These are phyloP conservation scores for Salix suchowensis DNA, from an alignment of 345 rosid species.

Conservation along the genomic window DNA sequence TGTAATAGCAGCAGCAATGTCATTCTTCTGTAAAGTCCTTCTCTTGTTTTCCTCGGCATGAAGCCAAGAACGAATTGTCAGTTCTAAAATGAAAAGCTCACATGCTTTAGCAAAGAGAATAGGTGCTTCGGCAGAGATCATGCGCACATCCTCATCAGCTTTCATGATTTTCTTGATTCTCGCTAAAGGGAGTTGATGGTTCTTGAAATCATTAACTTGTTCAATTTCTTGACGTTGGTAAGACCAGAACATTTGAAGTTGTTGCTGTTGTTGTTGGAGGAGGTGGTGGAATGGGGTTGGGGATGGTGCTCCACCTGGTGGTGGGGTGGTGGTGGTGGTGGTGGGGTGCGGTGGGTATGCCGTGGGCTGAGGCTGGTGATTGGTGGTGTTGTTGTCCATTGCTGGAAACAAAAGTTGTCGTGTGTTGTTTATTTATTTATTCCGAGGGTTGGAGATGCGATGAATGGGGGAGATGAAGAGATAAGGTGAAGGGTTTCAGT, in stretches of 20 bases:
- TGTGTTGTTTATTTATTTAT: background rate
- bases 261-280: conserved; percentile 87
- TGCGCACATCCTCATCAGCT: conserved; percentile 95
- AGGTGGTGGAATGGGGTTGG: conserved; percentile 70
- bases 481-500: background rate
- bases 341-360: conserved; percentile 43
- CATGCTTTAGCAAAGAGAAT: conserved; percentile 89
- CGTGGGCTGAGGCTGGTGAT: conserved; percentile 52
- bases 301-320: conserved; percentile 29
- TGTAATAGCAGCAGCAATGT: conserved; percentile 88
- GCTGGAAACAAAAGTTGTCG: background rate
- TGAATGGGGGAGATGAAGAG: conserved; percentile 14
- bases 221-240: conserved; percentile 91
- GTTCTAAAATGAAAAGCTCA: conserved; percentile 90
- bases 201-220: conserved; percentile 87
- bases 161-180: conserved; percentile 98
- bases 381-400: conserved; percentile 20
- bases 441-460: background rate
- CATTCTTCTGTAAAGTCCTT: conserved; percentile 90
- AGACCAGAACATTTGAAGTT: conserved; percentile 86
- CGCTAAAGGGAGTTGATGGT: conserved; percentile 93
- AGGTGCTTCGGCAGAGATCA: conserved; percentile 98
- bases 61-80: conserved; percentile 93
- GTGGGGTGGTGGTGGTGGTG: conserved; percentile 23
- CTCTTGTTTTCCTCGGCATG: conserved; percentile 96